A percentile compares a stretch with the other conserved stretches of the same genome.
These are phyloP conservation scores for Claviceps capensis DNA, from an alignment of 2,329 filamentous ascomycete species.

Conservation along the genomic window DNA sequence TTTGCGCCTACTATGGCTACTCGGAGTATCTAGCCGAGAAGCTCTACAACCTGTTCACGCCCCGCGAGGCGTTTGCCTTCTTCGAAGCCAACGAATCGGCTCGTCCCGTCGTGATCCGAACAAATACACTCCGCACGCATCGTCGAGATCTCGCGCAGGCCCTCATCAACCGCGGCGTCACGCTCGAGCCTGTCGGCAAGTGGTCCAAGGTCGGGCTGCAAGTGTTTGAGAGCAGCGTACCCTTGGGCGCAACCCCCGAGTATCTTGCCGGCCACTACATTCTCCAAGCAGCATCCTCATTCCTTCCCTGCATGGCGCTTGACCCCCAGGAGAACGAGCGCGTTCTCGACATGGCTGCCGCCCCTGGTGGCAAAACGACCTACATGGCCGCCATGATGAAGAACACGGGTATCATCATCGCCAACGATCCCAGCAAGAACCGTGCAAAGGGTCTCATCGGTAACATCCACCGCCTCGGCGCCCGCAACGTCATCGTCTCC, in stretches of 20 bases:
- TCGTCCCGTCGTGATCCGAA: conserved; percentile 87
- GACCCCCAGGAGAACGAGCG: conserved; percentile 88
- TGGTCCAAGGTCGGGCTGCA: conserved; percentile 98
- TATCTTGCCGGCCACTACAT: conserved; percentile 98
- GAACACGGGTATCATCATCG: conserved; percentile 90
- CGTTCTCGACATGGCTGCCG: conserved; percentile 50
- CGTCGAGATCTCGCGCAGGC: conserved; percentile 75
- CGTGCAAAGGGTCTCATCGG: conserved; percentile 95
- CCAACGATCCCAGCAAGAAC: conserved; percentile 89
- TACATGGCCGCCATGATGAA: conserved; percentile 54
- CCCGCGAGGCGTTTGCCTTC: conserved; percentile 90
- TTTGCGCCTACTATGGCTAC: conserved; percentile 95
- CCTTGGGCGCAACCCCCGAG: conserved; percentile 88
- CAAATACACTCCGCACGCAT: conserved; percentile 77
- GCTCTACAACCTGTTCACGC: conserved; percentile 82
- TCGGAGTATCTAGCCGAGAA: conserved; percentile 91
- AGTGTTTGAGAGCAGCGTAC: conserved; percentile 77
- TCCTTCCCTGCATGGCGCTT: conserved; percentile 94
- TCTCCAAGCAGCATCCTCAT: conserved; percentile 89
- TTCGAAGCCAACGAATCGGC: conserved; percentile 97
- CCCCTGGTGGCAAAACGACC: conserved; percentile 16
- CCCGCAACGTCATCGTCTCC: conserved; percentile 87
- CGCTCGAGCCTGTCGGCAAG: conserved; percentile 90
- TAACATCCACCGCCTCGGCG: conserved; percentile 90
- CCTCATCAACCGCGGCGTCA: conserved; percentile 90